These are phyloP conservation scores for Purpureocillium takamizusanense DNA, from an alignment of 2,329 filamentous ascomycete genomes.

Conservation along the genomic window DNA sequence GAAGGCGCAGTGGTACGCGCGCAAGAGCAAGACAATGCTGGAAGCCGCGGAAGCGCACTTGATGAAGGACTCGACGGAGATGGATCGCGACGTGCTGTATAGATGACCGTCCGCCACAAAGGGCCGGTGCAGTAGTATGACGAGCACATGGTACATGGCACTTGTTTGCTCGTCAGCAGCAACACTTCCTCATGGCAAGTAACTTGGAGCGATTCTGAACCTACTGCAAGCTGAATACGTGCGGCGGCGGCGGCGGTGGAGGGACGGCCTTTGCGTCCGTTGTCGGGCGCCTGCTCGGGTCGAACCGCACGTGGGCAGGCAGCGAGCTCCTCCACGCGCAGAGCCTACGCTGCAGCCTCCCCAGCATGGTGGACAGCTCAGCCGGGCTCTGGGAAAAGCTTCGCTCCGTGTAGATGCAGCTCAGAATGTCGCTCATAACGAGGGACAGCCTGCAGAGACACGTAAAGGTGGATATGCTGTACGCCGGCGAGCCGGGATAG, in stretches of 20 bases:
- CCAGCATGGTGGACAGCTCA: slow-evolving; percentile 25
- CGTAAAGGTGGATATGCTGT: slow-evolving; percentile 33
- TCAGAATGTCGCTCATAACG: slow-evolving; percentile 35
- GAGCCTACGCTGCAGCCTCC: slow-evolving; percentile 29
- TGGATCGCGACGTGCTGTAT: slow-evolving; percentile 28
- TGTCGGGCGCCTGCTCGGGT: slow-evolving; percentile 15
- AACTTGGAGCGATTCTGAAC: slow-evolving; percentile 2
- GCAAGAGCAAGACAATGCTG: slow-evolving; percentile 32
- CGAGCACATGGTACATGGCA: slow-evolving; percentile 39
- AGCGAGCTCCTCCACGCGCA: slow-evolving; percentile 30
- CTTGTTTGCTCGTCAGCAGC: neutral
- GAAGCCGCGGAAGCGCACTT: slow-evolving; percentile 36
- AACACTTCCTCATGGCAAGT: no score
- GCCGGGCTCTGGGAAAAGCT: slow-evolving; percentile 23
- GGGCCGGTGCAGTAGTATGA: slow-evolving; percentile 44
- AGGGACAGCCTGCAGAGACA: slow-evolving; percentile 33
- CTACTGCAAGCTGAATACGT: slow-evolving; percentile 32
- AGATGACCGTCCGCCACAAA: slow-evolving; percentile 42
- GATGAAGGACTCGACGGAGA: slow-evolving; percentile 32
- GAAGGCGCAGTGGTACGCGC: slow-evolving; percentile 34
- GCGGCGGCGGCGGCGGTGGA: slow-evolving; percentile 34
- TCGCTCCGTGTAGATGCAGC: slow-evolving; percentile 34
- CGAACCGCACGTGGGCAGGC: slow-evolving; percentile 31
- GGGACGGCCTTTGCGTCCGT: slow-evolving; percentile 16
- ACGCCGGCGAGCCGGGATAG: slow-evolving; percentile 26